Conservation (phyloP, 1,284 basidiomycete species). For the Sporisorium iseilematis-ciliati region DNA sequence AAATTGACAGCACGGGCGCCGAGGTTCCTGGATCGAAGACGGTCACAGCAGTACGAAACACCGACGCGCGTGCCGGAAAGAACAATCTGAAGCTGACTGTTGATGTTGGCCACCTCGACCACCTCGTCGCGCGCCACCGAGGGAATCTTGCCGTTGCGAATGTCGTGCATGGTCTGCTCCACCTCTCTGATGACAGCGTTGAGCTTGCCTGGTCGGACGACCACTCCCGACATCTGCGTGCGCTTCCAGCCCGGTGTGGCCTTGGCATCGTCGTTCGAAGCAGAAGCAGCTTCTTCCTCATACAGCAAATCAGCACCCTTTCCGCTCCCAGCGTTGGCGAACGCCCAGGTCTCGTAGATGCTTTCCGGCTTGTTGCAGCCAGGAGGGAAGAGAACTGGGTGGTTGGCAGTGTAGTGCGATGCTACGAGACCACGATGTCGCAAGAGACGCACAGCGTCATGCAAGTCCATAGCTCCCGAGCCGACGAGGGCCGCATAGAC, state of each 20-base stretch:
- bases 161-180: slow-evolving; percentile 48
- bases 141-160: slow-evolving; percentile 53
- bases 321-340: slow-evolving; percentile 64
- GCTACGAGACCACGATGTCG: slow-evolving; percentile 63
- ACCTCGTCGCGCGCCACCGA: slow-evolving; percentile 64
- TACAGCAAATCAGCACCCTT: slow-evolving; percentile 59
- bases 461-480: slow-evolving; percentile 50
- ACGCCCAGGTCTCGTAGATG: slow-evolving; percentile 69
- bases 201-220: slow-evolving; percentile 63
- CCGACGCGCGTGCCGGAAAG: slow-evolving; percentile 63
- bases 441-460: slow-evolving; percentile 62
- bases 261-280: slow-evolving; percentile 9
- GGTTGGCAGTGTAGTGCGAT: slow-evolving; percentile 50
- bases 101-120: slow-evolving; percentile 67
- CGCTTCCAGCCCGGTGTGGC: slow-evolving; percentile 55
- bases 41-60: slow-evolving; percentile 65
- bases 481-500: slow-evolving; percentile 64
- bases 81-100: slow-evolving; percentile 66
- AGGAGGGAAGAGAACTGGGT: slow-evolving; percentile 62
- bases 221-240: slow-evolving; percentile 65
- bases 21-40: slow-evolving; percentile 55
- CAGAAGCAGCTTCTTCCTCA: slow-evolving; percentile 18
- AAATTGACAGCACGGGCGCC: slow-evolving; percentile 68
- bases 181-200: slow-evolving; percentile 55
- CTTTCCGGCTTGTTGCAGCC: slow-evolving; percentile 63